Base-by-base conservation (phyloP, 345 rosid genomes). In the Hypericum perforatum region DNA sequence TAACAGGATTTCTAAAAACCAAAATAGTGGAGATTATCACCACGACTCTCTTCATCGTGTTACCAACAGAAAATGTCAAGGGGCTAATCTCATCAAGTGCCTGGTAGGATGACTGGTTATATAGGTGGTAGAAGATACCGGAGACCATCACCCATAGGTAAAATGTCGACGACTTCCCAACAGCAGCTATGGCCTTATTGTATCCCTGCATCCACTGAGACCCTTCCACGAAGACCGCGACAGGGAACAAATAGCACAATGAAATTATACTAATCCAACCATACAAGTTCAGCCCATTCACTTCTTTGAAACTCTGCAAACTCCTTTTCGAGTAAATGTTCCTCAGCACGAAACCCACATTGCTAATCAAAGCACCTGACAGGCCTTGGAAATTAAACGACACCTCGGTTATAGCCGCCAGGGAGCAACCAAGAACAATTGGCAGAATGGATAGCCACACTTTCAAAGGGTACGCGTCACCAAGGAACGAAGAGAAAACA, bases 61-160 rank as follows among this genome's bases (percentile, higher is more conserved):
- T 91, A 16, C 98, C 94, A 2, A 87, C 92, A 0, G 95, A 91
- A 72, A 87, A 87, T 10, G 94, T 78, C 57, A 87, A 74, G 3
- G 98, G 98, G 58, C 94, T 91, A 54, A 91, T 91, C 64, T 91
- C 88, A 43, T 91, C 98, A 9, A 91, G 90, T 0, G 98, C 96
- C 76, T 87, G 95, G 60, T 91, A 43, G 46, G 97, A 90, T 10
- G 95, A 84, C 43, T 90, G 97, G 52, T 90, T 90, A 56, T 90
- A 90, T 10, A 90, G 74, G 74, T 90, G 97, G 67, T 84, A 86
- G 55, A 90, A 86, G 39, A 86, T 67, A 29, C 97, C 97, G 45
- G 97, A 86, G 1, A 90, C 61, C 77, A 84, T 10, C 64, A 90
- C 97, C 97, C 97, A 90, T n/a, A 76, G 3, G 63, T 86, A 84